phyloP scores from a whole-genome alignment of 2,329 filamentous ascomycete species.

The Myotisia sp. region DNA sequence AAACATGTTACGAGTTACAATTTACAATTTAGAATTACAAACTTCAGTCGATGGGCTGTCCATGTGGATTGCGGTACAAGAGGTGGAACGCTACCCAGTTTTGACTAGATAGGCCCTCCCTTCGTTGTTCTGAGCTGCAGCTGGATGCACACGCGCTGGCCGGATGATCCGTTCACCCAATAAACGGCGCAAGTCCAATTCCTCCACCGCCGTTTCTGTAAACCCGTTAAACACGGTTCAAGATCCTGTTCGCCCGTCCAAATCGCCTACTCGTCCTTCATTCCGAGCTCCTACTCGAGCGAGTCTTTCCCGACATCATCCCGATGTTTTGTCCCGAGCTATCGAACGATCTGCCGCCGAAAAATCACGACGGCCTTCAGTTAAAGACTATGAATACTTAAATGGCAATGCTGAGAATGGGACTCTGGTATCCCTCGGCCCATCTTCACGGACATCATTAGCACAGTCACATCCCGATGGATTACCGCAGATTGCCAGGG shows the following conservation, averaged over 20 bases:
- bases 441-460: background rate
- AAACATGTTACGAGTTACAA: no score
- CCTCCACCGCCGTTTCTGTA: constrained; percentile 34
- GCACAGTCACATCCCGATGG: background rate
- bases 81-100: no score
- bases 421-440: background rate
- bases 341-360: constrained; percentile 27
- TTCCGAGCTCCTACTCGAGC: constrained; percentile 55
- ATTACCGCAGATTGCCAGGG: background rate
- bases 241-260: constrained; percentile 14
- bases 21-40: no score
- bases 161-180: constrained; percentile 44
- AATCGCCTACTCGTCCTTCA: constrained; percentile 35
- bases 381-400: constrained; percentile 8
- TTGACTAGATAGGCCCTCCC: no score
- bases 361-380: constrained; percentile 18
- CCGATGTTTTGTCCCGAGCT: constrained; percentile 40
- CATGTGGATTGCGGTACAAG: no score
- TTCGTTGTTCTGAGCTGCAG: no score
- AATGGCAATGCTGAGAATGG: background rate
- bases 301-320: constrained; percentile 48
- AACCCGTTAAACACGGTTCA: constrained; percentile 26
- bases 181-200: constrained; percentile 51
- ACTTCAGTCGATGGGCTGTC: no score
- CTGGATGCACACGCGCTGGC: constrained; percentile 7